These are phyloP conservation scores for Penicillium goetzii DNA, from an alignment of 495 filamentous ascomycete species.

Conservation along the genomic window DNA sequence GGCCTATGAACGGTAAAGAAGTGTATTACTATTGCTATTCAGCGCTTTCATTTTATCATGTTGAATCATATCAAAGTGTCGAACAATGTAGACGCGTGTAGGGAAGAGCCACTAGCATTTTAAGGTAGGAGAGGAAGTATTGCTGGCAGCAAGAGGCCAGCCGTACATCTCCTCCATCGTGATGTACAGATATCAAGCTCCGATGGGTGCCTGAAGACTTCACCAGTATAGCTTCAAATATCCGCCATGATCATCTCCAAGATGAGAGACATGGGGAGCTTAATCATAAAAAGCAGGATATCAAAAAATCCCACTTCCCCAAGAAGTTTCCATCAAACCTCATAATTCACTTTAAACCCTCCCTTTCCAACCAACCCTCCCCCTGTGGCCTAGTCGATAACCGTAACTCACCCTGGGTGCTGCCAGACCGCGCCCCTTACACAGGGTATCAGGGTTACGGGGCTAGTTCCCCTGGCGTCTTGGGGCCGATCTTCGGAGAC, in stretches of 20 bases:
- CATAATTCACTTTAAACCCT: background rate
- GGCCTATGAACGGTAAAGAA: background rate
- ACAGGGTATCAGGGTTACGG: background rate
- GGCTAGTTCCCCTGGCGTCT: conserved; percentile 10
- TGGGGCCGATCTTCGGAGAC: conserved; percentile 5
- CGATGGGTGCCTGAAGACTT: too few relatives aligned
- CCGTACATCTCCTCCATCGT: background rate
- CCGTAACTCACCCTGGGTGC: conserved; percentile 2
- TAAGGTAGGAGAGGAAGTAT: background rate
- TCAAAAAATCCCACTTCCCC: background rate
- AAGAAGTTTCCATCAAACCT: background rate
- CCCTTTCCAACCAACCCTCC: background rate
- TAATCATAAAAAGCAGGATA: background rate
- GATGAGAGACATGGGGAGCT: too few relatives aligned
- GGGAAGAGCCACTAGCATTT: background rate
- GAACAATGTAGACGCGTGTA: background rate
- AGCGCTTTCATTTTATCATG: background rate
- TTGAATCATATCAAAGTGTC: background rate
- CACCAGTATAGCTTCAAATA: too few relatives aligned
- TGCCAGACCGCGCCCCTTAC: conserved; percentile 4
- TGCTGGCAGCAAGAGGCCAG: background rate
- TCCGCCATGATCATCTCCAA: too few relatives aligned
- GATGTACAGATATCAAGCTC: background rate
- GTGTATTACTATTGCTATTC: background rate
- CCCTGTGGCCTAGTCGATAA: conserved; percentile 1